Conservation (phyloP, 805 yeast genomes). For the Myxozyma geophila region DNA sequence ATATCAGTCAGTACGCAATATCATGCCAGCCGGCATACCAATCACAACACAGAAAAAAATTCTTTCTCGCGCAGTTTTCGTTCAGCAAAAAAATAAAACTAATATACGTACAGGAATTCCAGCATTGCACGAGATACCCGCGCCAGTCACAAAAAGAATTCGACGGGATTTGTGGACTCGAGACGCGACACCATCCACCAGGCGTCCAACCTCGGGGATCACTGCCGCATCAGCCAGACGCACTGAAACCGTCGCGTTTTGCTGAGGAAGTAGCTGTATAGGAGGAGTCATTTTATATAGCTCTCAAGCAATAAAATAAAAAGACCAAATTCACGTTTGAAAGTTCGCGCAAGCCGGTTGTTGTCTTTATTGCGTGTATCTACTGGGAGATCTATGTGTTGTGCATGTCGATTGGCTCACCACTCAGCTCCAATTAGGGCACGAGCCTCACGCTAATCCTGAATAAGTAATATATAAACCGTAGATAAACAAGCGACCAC, state of each 20-base stretch:
- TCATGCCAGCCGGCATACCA: not conserved
- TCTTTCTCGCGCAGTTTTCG: not conserved
- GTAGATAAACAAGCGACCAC: not conserved
- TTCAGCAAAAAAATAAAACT: not conserved
- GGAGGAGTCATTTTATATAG: not conserved
- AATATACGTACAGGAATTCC: constrained; percentile 70
- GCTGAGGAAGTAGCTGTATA: constrained; percentile 2
- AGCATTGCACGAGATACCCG: constrained; percentile 95
- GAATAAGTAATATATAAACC: not conserved
- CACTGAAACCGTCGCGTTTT: constrained; percentile 1
- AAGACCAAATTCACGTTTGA: not conserved
- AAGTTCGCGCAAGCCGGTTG: not conserved
- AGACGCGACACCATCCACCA: constrained; percentile 16
- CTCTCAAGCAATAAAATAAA: not conserved
- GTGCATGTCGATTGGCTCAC: constrained; percentile 9
- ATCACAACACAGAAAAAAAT: not conserved
- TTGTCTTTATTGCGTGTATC: too few relatives aligned
- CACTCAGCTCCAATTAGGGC: not conserved
- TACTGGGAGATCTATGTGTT: not conserved
- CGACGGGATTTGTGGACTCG: constrained; percentile 23
- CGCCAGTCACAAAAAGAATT: constrained; percentile 56
- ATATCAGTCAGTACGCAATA: too few relatives aligned
- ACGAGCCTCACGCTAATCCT: constrained; percentile 7
- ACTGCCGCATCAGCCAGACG: constrained; percentile 21
- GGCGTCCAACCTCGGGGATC: not conserved